phyloP scores from a whole-genome alignment of 2,329 filamentous ascomycete species.

The Didymella glomerata region DNA sequence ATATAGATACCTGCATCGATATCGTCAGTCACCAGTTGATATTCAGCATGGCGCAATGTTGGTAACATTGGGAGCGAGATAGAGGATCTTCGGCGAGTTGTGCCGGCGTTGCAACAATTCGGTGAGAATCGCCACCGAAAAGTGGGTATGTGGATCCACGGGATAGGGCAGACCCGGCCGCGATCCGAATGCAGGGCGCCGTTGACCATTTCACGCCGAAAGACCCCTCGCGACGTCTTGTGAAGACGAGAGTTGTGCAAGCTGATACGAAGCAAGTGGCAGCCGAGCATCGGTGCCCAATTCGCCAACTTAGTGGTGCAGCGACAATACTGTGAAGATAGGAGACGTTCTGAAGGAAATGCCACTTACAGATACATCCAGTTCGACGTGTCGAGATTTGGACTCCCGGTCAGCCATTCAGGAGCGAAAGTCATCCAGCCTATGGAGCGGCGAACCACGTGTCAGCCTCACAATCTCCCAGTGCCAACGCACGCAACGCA shows the following conservation, averaged over 20 bases:
- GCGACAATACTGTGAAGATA: constrained; percentile 1
- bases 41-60: neutral
- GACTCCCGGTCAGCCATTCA: constrained; percentile 68
- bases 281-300: constrained; percentile 4
- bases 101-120: neutral
- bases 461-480: constrained; percentile 44
- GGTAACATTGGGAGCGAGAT: neutral
- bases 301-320: constrained; percentile 2
- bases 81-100: neutral
- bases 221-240: neutral
- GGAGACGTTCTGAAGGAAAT: neutral
- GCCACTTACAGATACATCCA: constrained; percentile 64
- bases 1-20: constrained; percentile 62
- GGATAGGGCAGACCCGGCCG: constrained; percentile 6
- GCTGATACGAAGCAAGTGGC: constrained; percentile 5
- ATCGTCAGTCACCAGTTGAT: neutral
- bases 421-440: constrained; percentile 72
- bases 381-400: constrained; percentile 66
- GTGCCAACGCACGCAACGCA: constrained; percentile 27
- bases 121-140: constrained; percentile 22
- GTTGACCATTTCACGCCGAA: neutral
- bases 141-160: constrained; percentile 12
- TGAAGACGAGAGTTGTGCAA: constrained; percentile 1
- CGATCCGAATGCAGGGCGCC: constrained; percentile 11
- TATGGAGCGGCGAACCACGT: constrained; percentile 49